Base-by-base conservation (phyloP, 2,329 filamentous ascomycete species). In the Sarocladiaceae sp. region DNA sequence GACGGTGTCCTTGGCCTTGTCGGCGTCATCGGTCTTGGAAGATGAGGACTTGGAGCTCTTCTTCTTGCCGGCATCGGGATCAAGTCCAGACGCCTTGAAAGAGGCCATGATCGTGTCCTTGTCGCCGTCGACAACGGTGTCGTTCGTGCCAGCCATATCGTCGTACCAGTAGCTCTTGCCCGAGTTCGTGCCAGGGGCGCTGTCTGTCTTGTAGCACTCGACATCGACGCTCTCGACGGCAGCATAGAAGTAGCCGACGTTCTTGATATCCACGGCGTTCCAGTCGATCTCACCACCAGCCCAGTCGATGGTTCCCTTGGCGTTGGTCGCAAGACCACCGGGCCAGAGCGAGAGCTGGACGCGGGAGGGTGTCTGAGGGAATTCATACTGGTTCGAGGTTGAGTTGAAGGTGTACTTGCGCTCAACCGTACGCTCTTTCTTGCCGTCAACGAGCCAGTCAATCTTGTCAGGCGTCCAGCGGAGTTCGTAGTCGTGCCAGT, bases 301-400 rank as follows among this genome's bases (percentile, higher is more conserved):
- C 93, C 93, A 98, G 44, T 82, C 74, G 52, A 95, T 78, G 26
- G 93, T 97, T 45, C 93, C 93, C 61, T 85, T 60, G 32, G 78
- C 84, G 63, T 96, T 96, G 58, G 74, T 75, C 9, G 80, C 67
- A 37, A 86, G 78, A 60, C 93, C 93, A 57, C 88, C 93, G 32
- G 93, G 93, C 93, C 93, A 98, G 58, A 98, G 81, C 13, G 93
- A 97, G 42, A 98, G 76, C 71, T 96, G 88, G 43, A 98, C 78
- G 54, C 91, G 87, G 13, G 90, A 69, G 3, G 93, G 93, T 0
- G 90, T 94, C 69, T 97, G 93, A 6, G 93, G 93, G 72, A 78
- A 98, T 56, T 85, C 73, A 75, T 83, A 98, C 64, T 82, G 82
- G 65, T 90, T 84, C 47, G 80, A 68, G 6, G 88, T 94, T 11